These are phyloP conservation scores for Passiflora organensis DNA, from an alignment of 345 rosid genomes.

Conservation along the genomic window DNA sequence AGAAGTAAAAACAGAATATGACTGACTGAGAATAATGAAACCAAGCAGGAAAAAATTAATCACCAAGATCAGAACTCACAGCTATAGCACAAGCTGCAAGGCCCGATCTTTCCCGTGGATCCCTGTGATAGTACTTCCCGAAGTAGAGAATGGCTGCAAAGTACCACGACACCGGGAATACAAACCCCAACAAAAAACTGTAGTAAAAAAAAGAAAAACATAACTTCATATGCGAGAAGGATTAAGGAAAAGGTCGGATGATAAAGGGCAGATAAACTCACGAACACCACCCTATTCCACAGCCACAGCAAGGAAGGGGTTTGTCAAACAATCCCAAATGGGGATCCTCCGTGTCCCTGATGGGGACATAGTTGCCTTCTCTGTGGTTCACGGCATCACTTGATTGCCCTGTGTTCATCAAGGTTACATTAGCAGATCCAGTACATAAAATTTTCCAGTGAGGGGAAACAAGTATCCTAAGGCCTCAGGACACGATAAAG, in stretches of 20 bases:
- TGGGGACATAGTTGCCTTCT: conserved; percentile 47
- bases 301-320: conserved; percentile 92
- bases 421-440: conserved; percentile 11
- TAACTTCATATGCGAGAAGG: neutral
- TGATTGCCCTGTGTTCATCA: conserved; percentile 27
- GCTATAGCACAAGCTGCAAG: conserved; percentile 92
- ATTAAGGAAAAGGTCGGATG: neutral
- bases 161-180: conserved; percentile 77
- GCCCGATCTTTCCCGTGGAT: conserved; percentile 93
- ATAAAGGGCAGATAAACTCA: conserved; percentile 33
- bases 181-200: conserved; percentile 79
- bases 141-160: conserved; percentile 71
- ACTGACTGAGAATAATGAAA: no score
- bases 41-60: no score
- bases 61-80: no score
- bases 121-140: conserved; percentile 73
- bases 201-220: conserved; percentile 5
- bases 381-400: conserved; percentile 33
- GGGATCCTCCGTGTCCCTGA: conserved; percentile 44
- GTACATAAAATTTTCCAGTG: conserved; percentile 3
- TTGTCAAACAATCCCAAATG: conserved; percentile 63
- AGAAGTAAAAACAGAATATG: no score
- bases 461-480: neutral
- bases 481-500: neutral
- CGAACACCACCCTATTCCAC: conserved; percentile 96